Evolutionary conservation across 768 basidiomycete genomes (phyloP).

Genomic region (Cystobasidium tubakii): DNA sequence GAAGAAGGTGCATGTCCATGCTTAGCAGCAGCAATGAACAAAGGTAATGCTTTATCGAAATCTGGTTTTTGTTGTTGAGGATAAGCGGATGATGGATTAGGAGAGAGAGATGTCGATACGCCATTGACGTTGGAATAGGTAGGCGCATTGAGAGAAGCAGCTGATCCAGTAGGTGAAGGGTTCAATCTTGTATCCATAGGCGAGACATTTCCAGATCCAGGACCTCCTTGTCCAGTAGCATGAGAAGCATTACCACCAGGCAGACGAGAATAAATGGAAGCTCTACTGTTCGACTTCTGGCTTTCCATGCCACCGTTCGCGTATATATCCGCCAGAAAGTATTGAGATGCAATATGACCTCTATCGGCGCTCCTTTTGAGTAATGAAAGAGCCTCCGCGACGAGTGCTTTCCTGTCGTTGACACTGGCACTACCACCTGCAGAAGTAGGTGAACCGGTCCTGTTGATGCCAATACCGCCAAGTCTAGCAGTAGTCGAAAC

Average conservation of each 20-base stretch:
- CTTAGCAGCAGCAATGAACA: constrained; percentile 92
- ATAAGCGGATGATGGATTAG: not conserved
- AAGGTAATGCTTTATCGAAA: constrained; percentile 91
- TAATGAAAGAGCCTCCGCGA: constrained; percentile 77
- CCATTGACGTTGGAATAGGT: no score
- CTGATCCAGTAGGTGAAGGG: constrained; percentile 8
- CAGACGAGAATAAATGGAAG: not conserved
- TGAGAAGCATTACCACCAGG: not conserved
- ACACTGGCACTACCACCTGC: constrained; percentile 37
- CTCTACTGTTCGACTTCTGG: not conserved
- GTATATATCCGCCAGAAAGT: constrained; percentile 96
- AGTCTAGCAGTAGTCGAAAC: not conserved
- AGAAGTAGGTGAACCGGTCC: constrained; percentile 26
- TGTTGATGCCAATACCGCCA: not conserved
- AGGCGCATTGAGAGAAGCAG: not conserved
- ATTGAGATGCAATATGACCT: constrained; percentile 89
- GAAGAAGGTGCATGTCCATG: constrained; percentile 93
- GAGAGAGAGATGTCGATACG: not conserved
- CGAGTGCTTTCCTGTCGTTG: constrained; percentile 58
- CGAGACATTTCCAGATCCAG: constrained; percentile 41
- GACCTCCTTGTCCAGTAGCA: not conserved
- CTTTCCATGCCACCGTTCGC: constrained; percentile 62
- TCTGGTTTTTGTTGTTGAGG: constrained; percentile 61
- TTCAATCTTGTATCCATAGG: constrained; percentile 1
- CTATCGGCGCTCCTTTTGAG: constrained; percentile 88